Evolutionary conservation across 164 flowering plant species (phyloP).

Genomic region (Stephania cephalantha): DNA sequence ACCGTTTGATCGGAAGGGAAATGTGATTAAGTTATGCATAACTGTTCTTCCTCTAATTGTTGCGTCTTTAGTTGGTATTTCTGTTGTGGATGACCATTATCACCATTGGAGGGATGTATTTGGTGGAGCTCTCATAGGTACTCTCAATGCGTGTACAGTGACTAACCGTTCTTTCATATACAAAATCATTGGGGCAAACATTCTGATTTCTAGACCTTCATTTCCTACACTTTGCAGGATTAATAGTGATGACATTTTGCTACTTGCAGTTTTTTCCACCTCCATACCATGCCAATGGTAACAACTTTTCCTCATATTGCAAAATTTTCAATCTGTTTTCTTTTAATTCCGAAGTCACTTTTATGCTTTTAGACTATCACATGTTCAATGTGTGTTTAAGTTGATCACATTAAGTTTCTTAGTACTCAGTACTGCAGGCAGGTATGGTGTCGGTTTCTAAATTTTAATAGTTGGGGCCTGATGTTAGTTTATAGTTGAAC

Average conservation of each 20-base stretch:
- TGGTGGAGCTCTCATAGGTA: constrained; percentile 19
- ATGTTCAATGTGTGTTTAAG: no score
- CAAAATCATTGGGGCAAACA: background rate
- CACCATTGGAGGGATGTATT: constrained; percentile 21
- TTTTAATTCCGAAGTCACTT: background rate
- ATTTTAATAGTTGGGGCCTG: no score
- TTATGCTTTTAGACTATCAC: no score
- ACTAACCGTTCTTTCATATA: background rate
- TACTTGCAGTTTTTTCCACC: constrained; percentile 22
- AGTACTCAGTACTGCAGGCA: no score
- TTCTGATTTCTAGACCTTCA: background rate
- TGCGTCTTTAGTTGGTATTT: constrained; percentile 14
- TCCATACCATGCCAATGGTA: constrained; percentile 14
- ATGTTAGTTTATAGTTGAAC: no score
- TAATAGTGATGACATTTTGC: constrained; percentile 10
- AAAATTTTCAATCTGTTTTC: background rate
- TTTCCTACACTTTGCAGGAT: constrained; percentile 6
- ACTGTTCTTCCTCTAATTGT: constrained; percentile 13
- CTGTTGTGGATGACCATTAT: constrained; percentile 18
- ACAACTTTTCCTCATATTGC: background rate
- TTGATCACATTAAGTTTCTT: no score
- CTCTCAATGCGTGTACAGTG: background rate
- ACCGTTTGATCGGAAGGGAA: constrained; percentile 14
- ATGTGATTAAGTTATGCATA: constrained; percentile 15
- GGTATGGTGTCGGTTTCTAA: no score